phyloP scores from a whole-genome alignment of 169 alveolate genomes.

The Eimeria brunetti region DNA sequence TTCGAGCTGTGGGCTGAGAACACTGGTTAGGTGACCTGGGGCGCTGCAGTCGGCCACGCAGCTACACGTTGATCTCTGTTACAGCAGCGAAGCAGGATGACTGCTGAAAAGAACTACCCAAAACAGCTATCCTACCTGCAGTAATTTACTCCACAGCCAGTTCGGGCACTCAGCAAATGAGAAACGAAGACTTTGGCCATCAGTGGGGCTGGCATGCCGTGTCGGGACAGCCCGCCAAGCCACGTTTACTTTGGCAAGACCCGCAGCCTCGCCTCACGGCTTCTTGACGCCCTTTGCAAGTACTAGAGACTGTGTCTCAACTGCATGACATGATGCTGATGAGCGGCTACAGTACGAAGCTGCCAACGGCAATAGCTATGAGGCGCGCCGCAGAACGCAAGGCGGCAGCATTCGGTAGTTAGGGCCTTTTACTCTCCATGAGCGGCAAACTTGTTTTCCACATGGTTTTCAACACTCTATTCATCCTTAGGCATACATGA shows the following conservation, averaged over 20 bases:
- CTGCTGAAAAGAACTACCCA: neutral
- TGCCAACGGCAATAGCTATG: neutral
- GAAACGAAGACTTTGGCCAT: neutral
- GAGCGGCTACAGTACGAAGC: neutral
- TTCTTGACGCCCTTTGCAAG: neutral
- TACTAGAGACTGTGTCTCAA: neutral
- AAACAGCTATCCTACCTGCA: neutral
- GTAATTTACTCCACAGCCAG: neutral
- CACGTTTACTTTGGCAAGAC: neutral
- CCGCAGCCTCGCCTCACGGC: neutral
- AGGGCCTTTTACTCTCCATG: neutral
- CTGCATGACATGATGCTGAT: neutral
- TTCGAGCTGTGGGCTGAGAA: neutral
- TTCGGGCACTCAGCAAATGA: conserved; percentile 12
- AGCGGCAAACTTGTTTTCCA: neutral
- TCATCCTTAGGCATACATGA: neutral
- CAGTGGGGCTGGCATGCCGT: conserved; percentile 33
- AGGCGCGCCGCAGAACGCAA: neutral
- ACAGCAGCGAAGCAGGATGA: neutral
- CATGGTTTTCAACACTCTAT: neutral
- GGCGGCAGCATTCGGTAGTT: neutral
- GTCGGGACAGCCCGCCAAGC: neutral
- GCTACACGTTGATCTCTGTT: neutral
- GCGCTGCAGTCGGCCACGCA: neutral
- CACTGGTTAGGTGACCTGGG: conserved; percentile 26